A percentile compares a stretch with the other conserved stretches of the same genome.
Conservation (phyloP, 257 asterid species). For the Solanum chaucha region DNA sequence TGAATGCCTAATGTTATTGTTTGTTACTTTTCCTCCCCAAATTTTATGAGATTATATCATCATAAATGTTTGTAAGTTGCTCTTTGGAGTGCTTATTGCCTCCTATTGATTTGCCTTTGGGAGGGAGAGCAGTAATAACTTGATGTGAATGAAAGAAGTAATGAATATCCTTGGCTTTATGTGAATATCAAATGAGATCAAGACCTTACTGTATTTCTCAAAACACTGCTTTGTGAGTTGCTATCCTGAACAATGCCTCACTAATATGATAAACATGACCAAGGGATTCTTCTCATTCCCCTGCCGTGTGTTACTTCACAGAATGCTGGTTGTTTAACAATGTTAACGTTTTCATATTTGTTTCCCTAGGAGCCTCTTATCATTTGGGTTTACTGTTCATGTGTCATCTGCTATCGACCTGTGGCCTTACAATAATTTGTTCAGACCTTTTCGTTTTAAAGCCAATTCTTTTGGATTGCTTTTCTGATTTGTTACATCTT, state of each 20-base stretch:
- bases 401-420: neutral
- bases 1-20: neutral
- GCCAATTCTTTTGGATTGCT: neutral
- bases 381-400: neutral
- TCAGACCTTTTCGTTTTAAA: neutral
- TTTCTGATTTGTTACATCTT: constrained; percentile 11
- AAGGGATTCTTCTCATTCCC: neutral
- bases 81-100: neutral
- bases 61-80: neutral
- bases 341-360: neutral
- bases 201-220: neutral
- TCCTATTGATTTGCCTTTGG: neutral
- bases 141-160: neutral
- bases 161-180: neutral
- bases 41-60: neutral
- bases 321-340: neutral
- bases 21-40: neutral
- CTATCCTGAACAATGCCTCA: neutral
- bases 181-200: neutral
- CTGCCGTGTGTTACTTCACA: neutral
- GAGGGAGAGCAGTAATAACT: neutral
- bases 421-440: neutral
- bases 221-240: neutral
- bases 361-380: neutral
- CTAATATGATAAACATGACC: neutral